phyloP scores from a whole-genome alignment of 768 basidiomycete species.

The Suillus lakei region DNA sequence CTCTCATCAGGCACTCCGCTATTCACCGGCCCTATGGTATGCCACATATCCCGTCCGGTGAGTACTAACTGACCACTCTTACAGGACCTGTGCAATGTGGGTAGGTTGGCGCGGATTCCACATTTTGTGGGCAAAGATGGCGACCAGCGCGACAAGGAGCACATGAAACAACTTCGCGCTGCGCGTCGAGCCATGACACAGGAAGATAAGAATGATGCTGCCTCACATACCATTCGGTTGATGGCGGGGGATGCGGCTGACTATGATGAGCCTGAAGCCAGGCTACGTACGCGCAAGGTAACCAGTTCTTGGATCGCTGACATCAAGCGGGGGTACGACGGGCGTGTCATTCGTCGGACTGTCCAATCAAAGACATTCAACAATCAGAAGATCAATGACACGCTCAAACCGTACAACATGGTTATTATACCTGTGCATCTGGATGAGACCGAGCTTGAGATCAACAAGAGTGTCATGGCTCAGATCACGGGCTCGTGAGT shows the following conservation, averaged over 20 bases:
- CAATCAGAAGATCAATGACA: conserved; percentile 2
- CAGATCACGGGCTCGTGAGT: not conserved
- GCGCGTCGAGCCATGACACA: too few relatives aligned
- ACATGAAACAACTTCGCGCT: too few relatives aligned
- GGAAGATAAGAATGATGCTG: too few relatives aligned
- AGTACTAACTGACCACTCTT: too few relatives aligned
- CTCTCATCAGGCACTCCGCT: too few relatives aligned
- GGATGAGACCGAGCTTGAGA: not conserved
- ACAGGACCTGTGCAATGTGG: too few relatives aligned
- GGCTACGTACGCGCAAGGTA: not conserved
- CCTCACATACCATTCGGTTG: too few relatives aligned
- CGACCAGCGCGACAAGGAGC: too few relatives aligned
- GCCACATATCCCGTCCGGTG: too few relatives aligned
- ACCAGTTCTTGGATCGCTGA: not conserved
- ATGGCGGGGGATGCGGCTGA: not conserved
- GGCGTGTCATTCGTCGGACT: not conserved
- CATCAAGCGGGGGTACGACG: not conserved
- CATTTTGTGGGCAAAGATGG: too few relatives aligned
- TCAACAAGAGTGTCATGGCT: not conserved
- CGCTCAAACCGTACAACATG: not conserved
- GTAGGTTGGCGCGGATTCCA: too few relatives aligned
- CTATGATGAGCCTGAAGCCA: not conserved
- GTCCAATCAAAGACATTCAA: not conserved
- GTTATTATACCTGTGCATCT: not conserved
- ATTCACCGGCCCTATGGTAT: too few relatives aligned